Evolutionary conservation across 1,284 basidiomycete species (phyloP).

Genomic region (Butyriboletus regius): DNA sequence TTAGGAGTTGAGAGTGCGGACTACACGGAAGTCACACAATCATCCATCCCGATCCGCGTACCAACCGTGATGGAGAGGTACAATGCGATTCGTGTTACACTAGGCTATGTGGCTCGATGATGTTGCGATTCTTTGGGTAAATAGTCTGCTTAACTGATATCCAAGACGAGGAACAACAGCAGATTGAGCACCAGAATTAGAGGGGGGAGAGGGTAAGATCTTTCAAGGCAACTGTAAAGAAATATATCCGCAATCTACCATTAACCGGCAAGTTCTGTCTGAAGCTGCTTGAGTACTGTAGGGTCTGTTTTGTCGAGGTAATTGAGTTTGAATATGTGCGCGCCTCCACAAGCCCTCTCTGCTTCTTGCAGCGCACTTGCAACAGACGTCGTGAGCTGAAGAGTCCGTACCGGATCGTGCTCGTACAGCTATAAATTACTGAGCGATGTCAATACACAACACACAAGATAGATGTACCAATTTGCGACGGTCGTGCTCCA

Average conservation of each 20-base stretch:
- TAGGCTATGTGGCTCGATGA: slow-evolving; percentile 13
- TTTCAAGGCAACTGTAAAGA: background rate
- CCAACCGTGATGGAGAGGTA: slow-evolving; percentile 31
- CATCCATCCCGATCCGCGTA: slow-evolving; percentile 25
- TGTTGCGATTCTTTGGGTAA: background rate
- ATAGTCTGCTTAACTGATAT: slow-evolving; percentile 1
- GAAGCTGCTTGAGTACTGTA: slow-evolving; percentile 61
- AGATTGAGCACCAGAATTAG: background rate
- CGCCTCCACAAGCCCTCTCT: slow-evolving; percentile 49
- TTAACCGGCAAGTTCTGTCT: slow-evolving; percentile 40
- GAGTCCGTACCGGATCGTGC: slow-evolving; percentile 59
- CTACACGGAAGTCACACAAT: slow-evolving; percentile 4
- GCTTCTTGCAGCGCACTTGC: slow-evolving; percentile 53
- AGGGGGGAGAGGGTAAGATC: background rate
- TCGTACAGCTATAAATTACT: slow-evolving; percentile 49
- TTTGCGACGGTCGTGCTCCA: slow-evolving; percentile 64
- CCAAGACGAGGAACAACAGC: slow-evolving; percentile 1
- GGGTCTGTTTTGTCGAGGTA: slow-evolving; percentile 64
- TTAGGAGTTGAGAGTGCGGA: background rate
- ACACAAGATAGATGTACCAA: slow-evolving; percentile 39
- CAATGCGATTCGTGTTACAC: slow-evolving; percentile 21
- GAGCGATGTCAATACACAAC: slow-evolving; percentile 3
- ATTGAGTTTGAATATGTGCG: slow-evolving; percentile 47
- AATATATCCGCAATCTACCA: background rate
- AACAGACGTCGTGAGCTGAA: slow-evolving; percentile 55